Base-by-base conservation (phyloP, 208 protist species). In the Tritrichomonas musculus region DNA sequence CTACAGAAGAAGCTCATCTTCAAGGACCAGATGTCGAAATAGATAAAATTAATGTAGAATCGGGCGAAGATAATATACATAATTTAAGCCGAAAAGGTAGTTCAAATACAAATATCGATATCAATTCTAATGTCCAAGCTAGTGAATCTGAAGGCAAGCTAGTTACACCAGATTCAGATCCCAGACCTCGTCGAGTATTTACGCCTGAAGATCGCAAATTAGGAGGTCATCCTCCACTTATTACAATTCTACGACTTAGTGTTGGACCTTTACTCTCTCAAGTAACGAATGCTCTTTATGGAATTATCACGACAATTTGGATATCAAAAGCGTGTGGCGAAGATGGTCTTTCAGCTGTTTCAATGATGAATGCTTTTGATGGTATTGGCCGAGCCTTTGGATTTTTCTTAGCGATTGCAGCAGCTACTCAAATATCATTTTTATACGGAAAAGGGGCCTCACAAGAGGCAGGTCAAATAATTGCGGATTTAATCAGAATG, bases 331-430 rank as follows among this genome's bases (percentile, higher is more conserved):
- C 77, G 3, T 82, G 73, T 39, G 77, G 41, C 39, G 47, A 53
- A 22, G 27, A 60, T 36, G 77, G 77, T 1, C 47, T 88, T 33
- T 17, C 77, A 13, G 77, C 77, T 88, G 47, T 88, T 33, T 88
- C 77, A 39, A 88, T 47, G 20, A 44, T 53, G 33, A 88, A 88
- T 50, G 33, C n/a, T 57, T 88, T 88, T 57, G 77, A 88, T 88
- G 39, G 39, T 39, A 88, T 88, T 88, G 77, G 77, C 1, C 4
- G 77, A 22, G 44, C 77, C 22, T 88, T 88, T 57, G 77, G 77
- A 57, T 88, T 88, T 17, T 88, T 88, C 27, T 47, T 88, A 5
- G 44, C n/a, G 1, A 88, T 33, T 5, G 77, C 77, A 60, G 77
- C 47, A 60, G 5, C 77, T 22, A 57, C 77, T 14, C 33, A 88